These are phyloP conservation scores for Podosphaera xanthii DNA, from an alignment of 2,329 filamentous ascomycete genomes.

Conservation along the genomic window DNA sequence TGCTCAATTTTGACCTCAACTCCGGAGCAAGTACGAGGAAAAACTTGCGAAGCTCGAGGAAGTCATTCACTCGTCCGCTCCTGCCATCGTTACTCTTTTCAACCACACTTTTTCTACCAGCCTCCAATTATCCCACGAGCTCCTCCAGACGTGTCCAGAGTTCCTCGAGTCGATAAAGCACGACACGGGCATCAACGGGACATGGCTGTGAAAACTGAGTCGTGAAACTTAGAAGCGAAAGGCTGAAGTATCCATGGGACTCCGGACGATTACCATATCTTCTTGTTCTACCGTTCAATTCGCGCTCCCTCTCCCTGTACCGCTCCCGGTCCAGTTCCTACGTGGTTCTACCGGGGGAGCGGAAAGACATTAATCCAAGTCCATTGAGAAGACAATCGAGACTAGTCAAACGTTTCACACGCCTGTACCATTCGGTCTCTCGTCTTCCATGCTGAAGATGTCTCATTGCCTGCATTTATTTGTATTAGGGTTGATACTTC, in stretches of 20 bases:
- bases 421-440: neutral
- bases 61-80: neutral
- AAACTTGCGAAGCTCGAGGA: neutral
- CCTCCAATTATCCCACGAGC: neutral
- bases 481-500: constrained; percentile 7
- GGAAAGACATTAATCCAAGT: neutral
- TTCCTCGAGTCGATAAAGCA: neutral
- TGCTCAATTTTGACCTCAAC: neutral
- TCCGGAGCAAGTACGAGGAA: neutral
- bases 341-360: neutral
- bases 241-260: neutral
- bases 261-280: neutral
- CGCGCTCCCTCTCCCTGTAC: neutral
- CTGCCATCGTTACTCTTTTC: neutral
- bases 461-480: neutral
- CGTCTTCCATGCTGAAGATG: neutral
- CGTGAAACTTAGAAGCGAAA: neutral
- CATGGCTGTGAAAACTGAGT: neutral
- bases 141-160: neutral
- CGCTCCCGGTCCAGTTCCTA: neutral
- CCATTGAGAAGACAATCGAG: neutral
- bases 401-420: neutral
- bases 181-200: neutral
- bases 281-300: neutral
- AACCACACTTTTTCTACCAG: neutral